Evolutionary conservation across 2,329 filamentous ascomycete species (phyloP), one percentile per base, ranked within the genome.

Genomic region (Aspergillus arachidicola): DNA sequence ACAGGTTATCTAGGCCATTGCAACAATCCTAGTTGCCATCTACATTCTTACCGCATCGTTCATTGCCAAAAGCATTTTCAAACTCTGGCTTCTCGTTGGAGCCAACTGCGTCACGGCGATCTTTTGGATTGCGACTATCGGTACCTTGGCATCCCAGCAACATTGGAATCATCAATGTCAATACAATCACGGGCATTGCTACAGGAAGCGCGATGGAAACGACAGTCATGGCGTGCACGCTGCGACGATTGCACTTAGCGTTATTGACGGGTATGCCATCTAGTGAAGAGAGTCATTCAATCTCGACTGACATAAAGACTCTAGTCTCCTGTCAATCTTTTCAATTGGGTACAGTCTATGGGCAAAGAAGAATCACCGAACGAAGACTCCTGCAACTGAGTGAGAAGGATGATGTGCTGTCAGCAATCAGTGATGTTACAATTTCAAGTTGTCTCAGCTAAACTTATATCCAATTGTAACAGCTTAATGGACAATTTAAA

Each of bases 11-110:
- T 9, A 57, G 55, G 55, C 55, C 6, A 57, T 57, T 32, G 55
- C 55, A 43, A 60, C 50, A 23, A 60, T 60, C 34, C 45, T 57
- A 12, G 55, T 43, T 28, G 38, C 55, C 26, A 45, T 57, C 6
- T 57, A 57, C 55, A 57, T 57, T n/a, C 19, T 57, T 28, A 45
- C 55, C 23, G 41, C 55, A 16, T 57, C 55, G 4, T 57, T 57
- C 36, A 45, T 57, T 36, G 55, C 55, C 34, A 57, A 57, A 38
- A 45, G 36, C 12, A 7, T 57, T 6, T 57, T 21, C 26, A 57
- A 57, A 16, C 7, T 57, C 10, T 57, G 55, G 55, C 32, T 57
- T 9, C 12, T 41, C 23, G 23, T 51, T 0, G 48, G 48, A 30
- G 48, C 48, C 0, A 51, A 51, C 28, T 51, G 48, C 10, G 26